phyloP scores from a whole-genome alignment of 2,329 filamentous ascomycete species.

The Fusarium drepaniforme region DNA sequence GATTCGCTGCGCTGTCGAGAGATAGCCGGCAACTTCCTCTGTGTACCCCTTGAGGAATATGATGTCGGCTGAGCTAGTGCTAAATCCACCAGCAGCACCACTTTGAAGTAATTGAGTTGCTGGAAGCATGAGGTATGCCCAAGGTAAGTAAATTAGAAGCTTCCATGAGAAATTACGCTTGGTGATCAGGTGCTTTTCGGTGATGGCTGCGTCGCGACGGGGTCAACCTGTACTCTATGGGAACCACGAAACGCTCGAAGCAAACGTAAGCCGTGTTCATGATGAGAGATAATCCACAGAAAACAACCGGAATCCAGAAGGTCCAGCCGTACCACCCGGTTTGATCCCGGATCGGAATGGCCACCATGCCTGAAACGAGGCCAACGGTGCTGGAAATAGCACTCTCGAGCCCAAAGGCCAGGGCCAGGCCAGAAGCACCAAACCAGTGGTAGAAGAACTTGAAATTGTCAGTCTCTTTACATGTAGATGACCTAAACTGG shows the following conservation, averaged over 20 bases:
- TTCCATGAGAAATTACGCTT: slow-evolving; percentile 36
- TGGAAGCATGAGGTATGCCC: slow-evolving; percentile 40
- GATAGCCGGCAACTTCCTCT: slow-evolving; percentile 36
- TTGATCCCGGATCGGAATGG: slow-evolving; percentile 36
- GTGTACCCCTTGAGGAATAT: slow-evolving; percentile 40
- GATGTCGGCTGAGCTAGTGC: slow-evolving; percentile 36
- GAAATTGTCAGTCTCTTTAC: not conserved
- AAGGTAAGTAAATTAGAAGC: slow-evolving; percentile 26
- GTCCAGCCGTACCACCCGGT: slow-evolving; percentile 43
- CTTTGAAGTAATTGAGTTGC: slow-evolving; percentile 39
- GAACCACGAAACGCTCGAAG: slow-evolving; percentile 26
- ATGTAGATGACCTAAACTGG: accelerated
- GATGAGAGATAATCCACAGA: slow-evolving; percentile 29
- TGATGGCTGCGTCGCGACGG: not conserved
- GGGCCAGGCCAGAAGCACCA: slow-evolving; percentile 35
- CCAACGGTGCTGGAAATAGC: slow-evolving; percentile 37
- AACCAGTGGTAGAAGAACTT: slow-evolving; percentile 45
- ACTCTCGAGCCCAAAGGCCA: slow-evolving; percentile 40
- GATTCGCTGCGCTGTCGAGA: slow-evolving; percentile 36
- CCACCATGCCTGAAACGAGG: slow-evolving; percentile 39
- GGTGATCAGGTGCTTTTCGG: not conserved
- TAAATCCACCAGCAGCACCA: slow-evolving; percentile 35
- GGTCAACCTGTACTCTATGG: not conserved
- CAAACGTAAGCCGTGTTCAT: slow-evolving; percentile 36
- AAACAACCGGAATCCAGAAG: slow-evolving; percentile 39